These are phyloP conservation scores for Fusarium napiforme DNA, from an alignment of 2,329 filamentous ascomycete species.

Conservation along the genomic window DNA sequence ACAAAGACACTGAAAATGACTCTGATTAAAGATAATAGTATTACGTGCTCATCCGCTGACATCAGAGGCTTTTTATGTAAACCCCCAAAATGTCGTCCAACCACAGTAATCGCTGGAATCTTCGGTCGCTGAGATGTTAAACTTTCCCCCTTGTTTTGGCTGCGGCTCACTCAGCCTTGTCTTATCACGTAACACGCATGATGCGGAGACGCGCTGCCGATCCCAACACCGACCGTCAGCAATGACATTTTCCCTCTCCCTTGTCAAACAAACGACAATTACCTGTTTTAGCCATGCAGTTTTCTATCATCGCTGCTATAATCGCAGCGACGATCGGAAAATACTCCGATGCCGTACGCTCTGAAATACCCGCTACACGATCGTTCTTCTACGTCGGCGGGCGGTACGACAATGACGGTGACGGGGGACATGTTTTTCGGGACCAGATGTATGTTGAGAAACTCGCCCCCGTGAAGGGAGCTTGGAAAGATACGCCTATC, in stretches of 20 bases:
- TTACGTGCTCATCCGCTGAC: not conserved
- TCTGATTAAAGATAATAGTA: not conserved
- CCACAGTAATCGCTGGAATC: not conserved
- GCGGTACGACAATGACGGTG: slow-evolving; percentile 33
- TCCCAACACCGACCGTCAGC: slow-evolving; percentile 1
- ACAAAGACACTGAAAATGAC: not conserved
- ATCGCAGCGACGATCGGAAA: slow-evolving; percentile 16
- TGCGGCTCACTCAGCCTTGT: slow-evolving; percentile 14
- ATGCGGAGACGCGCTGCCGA: slow-evolving; percentile 6
- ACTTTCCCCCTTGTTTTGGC: not conserved
- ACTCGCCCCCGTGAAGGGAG: slow-evolving; percentile 19
- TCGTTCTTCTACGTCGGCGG: slow-evolving; percentile 38
- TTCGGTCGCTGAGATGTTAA: not conserved
- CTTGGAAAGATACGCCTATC: slow-evolving; percentile 25
- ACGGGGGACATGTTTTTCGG: slow-evolving; percentile 34
- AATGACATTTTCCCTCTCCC: not conserved
- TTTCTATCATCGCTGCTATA: slow-evolving; percentile 2
- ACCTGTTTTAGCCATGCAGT: slow-evolving; percentile 8
- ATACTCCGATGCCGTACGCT: not conserved
- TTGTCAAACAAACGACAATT: not conserved
- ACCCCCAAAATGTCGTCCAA: not conserved
- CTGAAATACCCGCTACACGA: slow-evolving; percentile 30
- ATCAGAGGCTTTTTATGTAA: not conserved
- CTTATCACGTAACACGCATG: slow-evolving; percentile 4
- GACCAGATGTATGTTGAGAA: slow-evolving; percentile 44